Evolutionary conservation across 2,329 filamentous ascomycete species (phyloP).

Genomic region (Alternaria conjuncta): DNA sequence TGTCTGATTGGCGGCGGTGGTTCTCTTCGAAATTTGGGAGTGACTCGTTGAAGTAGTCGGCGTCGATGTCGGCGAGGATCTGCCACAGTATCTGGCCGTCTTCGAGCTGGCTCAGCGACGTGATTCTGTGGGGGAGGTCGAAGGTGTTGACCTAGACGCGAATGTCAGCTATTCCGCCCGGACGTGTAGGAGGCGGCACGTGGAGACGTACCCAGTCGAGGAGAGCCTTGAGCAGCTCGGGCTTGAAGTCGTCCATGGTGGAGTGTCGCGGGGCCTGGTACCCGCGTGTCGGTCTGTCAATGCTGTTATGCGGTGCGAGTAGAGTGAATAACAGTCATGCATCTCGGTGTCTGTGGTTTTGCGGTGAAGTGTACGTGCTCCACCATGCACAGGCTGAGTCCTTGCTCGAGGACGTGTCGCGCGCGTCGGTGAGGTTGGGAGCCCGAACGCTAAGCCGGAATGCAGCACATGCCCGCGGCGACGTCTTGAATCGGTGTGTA

Average conservation of each 20-base stretch:
- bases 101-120: constrained; percentile 52
- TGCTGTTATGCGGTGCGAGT: constrained; percentile 17
- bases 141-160: constrained; percentile 54
- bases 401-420: constrained; percentile 17
- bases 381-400: constrained; percentile 17
- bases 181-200: not conserved
- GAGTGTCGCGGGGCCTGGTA: constrained; percentile 22
- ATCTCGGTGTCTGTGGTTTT: constrained; percentile 33
- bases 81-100: constrained; percentile 58
- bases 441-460: constrained; percentile 25
- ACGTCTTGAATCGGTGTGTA: constrained; percentile 2
- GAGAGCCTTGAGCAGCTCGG: constrained; percentile 48
- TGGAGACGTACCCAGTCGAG: constrained; percentile 45
- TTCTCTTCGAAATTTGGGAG: constrained; percentile 54
- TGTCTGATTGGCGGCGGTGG: constrained; percentile 51
- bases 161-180: constrained; percentile 6
- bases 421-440: constrained; percentile 32
- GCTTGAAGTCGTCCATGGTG: constrained; percentile 50
- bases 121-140: constrained; percentile 46
- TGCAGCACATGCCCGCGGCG: constrained; percentile 17
- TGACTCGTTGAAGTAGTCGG: constrained; percentile 56
- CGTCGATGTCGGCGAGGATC: constrained; percentile 56
- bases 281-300: constrained; percentile 19
- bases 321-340: constrained; percentile 29
- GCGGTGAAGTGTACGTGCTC: constrained; percentile 14